phyloP scores from a whole-genome alignment of 495 filamentous ascomycete genomes.

The Annulohypoxylon stygium region DNA sequence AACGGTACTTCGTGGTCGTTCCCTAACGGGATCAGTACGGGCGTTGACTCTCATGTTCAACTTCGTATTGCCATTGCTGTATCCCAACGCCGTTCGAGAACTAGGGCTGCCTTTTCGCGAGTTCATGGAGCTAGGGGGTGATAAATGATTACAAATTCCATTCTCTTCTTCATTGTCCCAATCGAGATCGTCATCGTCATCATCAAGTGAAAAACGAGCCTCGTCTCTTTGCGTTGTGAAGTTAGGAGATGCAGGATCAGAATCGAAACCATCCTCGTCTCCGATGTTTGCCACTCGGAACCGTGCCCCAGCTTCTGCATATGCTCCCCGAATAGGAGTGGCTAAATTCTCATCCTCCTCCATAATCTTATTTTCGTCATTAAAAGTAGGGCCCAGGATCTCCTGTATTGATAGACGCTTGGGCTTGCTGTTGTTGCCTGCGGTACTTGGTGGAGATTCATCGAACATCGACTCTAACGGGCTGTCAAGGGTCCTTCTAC shows the following conservation, averaged over 20 bases:
- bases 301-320: slow-evolving; percentile 40
- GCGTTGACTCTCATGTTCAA: slow-evolving; percentile 52
- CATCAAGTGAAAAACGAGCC: slow-evolving; percentile 66
- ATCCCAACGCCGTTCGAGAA: slow-evolving; percentile 57
- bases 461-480: slow-evolving; percentile 91
- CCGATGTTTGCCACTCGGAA: slow-evolving; percentile 40
- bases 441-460: slow-evolving; percentile 70
- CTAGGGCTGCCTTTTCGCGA: slow-evolving; percentile 61
- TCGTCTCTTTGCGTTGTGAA: slow-evolving; percentile 56
- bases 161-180: slow-evolving; percentile 70
- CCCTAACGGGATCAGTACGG: slow-evolving; percentile 52
- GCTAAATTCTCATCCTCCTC: slow-evolving; percentile 74
- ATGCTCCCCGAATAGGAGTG: slow-evolving; percentile 65
- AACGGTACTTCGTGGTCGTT: slow-evolving; percentile 70
- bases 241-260: slow-evolving; percentile 25
- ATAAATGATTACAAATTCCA: slow-evolving; percentile 64
- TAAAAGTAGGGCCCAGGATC: slow-evolving; percentile 61
- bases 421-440: slow-evolving; percentile 63
- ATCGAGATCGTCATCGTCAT: slow-evolving; percentile 72
- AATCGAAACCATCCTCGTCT: slow-evolving; percentile 28
- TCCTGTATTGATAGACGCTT: slow-evolving; percentile 71
- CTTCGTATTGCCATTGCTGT: slow-evolving; percentile 57
- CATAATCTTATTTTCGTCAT: slow-evolving; percentile 68
- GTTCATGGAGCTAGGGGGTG: slow-evolving; percentile 65
- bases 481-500: slow-evolving; percentile 63